Evolutionary conservation across 768 basidiomycete genomes (phyloP), one percentile per base, ranked within the genome.

Genomic region (Lentinula sp.): DNA sequence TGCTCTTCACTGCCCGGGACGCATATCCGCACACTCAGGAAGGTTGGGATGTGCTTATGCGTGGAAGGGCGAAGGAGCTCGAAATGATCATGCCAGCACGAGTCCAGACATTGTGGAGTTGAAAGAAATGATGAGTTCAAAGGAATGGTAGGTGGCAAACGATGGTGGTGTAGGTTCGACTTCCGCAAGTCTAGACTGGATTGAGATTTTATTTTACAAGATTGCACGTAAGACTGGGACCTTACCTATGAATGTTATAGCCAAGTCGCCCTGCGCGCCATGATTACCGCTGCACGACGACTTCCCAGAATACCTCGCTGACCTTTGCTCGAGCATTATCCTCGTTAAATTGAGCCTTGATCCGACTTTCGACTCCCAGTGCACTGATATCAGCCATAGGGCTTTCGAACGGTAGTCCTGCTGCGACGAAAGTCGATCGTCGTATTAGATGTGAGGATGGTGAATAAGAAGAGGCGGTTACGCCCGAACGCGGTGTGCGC

Each of bases 341-440:
- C 28, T 62, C 49, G 16, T 49, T 37, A 42, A 57, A 49, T 28
- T 35, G 45, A n/a, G 35, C 36, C 18, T 74, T 74, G 6, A 85
- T 75, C 46, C 85, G 76, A 46, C 81, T 84, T 68, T 86, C 85
- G 10, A 86, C 85, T 50, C 83, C 79, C 54, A 85, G 76, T 2
- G 85, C 85, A 62, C 83, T 85, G 41, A 86, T 77, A 64, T 87
- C 85, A 67, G 82, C 78, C 6, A 76, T 66, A 0, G 90, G 90
- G 1, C 77, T 73, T 69, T 90, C 86, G 57, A 90, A 80, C 0
- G 78, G 67, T 58, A 91, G 84, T 6, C 90, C 90, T 10, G 90
- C 90, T 33, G 89, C 90, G 63, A 91, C 81, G 67, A 88, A 91
- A 1, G 90, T 90, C 4, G 88, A 85, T 5, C 90, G 84, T 42